Base-by-base conservation (phyloP, 176 grass and related monocot genomes). In the Oryza meyeriana region DNA sequence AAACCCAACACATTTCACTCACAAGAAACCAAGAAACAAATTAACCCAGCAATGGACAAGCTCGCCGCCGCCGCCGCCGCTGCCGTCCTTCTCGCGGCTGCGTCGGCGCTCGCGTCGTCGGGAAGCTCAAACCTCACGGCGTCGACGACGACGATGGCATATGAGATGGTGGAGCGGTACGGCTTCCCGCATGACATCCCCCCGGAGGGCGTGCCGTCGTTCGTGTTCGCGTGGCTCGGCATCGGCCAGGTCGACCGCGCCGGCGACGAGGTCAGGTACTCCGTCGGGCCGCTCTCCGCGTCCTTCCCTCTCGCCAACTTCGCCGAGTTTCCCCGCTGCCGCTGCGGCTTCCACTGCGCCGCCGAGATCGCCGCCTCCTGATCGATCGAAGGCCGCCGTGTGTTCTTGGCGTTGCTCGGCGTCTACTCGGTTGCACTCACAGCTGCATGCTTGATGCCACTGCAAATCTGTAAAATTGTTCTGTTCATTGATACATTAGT, bases 81-180 rank as follows among this genome's bases (percentile, higher is more conserved):
- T 1, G 5, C 7, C 32, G 3, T 26, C n/a, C 5, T 45, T 12
- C 6, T 7, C 6, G 42, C 22, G 1, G 5, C 22, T 1, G 14
- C 64, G 18, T 0, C 75, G 10, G 1, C 78, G n/a, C 6, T 41
- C 44, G 14, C 77, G 1, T 18, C 77, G 1, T 18, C 24, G 3
- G 66, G 8, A 0, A 63, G 32, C 75, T n/a, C 48, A 52, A 52
- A 52, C 48, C 16, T 20, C 48, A 52, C 20, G 30, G 57, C 70
- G 20, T 0, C 18, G 1, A 7, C 4, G 30, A 4, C 48, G 24
- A 86, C 92, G 25, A 85, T 87, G 5, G 93, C 93, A 28, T 94
- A 94, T 75, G 79, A 94, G 45, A 85, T 94, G 81, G 74, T 94
- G 62, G 93, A 88, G 85, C 62, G 63, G 47, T 92, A 89, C 89